These are phyloP conservation scores for Acacia melanoxylon DNA, from an alignment of 306 rosid genomes.

Conservation along the genomic window DNA sequence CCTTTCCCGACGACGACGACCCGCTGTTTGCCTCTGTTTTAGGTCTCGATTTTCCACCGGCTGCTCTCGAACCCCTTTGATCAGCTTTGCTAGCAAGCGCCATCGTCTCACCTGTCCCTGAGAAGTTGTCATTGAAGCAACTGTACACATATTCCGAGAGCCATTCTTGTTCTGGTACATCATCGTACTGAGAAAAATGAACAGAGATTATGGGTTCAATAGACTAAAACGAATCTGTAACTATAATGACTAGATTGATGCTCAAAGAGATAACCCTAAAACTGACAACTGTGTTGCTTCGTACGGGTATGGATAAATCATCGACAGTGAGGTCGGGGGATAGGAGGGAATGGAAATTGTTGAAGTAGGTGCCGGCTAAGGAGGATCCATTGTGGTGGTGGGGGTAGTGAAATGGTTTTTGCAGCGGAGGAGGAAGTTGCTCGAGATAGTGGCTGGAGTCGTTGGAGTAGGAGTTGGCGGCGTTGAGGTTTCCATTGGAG, in stretches of 20 bases:
- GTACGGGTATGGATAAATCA: constrained; percentile 48
- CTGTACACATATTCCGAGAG: constrained; percentile 61
- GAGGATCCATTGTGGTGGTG: neutral
- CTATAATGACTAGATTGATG: too few species aligned
- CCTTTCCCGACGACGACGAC: neutral
- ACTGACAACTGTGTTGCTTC: neutral
- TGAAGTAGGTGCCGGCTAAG: neutral
- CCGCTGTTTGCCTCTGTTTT: constrained; percentile 38
- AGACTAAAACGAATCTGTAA: too few species aligned
- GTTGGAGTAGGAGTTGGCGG: neutral
- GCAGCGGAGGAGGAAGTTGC: constrained; percentile 15
- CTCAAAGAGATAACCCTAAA: neutral
- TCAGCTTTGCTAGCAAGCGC: constrained; percentile 20
- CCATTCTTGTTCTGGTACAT: constrained; percentile 72
- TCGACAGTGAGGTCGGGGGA: neutral
- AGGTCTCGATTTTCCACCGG: constrained; percentile 15
- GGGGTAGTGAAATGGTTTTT: neutral
- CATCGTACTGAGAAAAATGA: constrained; percentile 46
- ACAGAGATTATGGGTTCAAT: neutral
- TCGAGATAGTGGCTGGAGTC: neutral
- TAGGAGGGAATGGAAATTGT: neutral
- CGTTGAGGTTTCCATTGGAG: constrained; percentile 37
- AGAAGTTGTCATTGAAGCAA: constrained; percentile 43
- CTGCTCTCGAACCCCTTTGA: neutral
- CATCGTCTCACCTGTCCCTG: constrained; percentile 45